Evolutionary conservation across 768 basidiomycete genomes (phyloP).

Genomic region (Auricularia auricula-judae): DNA sequence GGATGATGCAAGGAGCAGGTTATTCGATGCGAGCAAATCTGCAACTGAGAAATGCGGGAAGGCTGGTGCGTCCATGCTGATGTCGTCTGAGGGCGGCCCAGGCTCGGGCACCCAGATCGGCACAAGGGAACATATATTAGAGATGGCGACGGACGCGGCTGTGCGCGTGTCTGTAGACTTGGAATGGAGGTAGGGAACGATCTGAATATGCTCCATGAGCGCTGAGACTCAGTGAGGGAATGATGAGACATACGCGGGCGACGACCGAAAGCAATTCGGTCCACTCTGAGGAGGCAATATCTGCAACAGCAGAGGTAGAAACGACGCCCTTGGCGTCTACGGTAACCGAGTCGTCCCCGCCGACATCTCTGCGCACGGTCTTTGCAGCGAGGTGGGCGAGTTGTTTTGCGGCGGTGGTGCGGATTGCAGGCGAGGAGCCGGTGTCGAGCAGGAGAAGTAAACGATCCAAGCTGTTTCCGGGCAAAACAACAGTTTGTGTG

Average conservation of each 20-base stretch:
- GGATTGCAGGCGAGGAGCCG: constrained; percentile 80
- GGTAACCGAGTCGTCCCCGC: constrained; percentile 71
- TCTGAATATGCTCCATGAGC: constrained; percentile 30
- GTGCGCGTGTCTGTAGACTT: constrained; percentile 87
- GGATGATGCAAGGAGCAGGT: constrained; percentile 78
- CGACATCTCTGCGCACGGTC: constrained; percentile 72
- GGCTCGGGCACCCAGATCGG: constrained; percentile 66
- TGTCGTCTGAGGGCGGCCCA: constrained; percentile 19
- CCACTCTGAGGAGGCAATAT: constrained; percentile 51
- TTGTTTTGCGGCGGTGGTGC: constrained; percentile 94
- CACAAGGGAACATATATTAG: constrained; percentile 74
- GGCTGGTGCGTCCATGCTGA: constrained; percentile 31
- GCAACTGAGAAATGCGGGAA: constrained; percentile 70
- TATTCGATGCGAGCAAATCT: constrained; percentile 64
- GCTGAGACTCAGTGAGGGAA: not conserved
- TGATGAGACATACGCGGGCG: constrained; percentile 50
- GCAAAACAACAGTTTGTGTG: not conserved
- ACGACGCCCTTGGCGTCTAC: constrained; percentile 25
- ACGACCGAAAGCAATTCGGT: constrained; percentile 83
- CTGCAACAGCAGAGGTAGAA: constrained; percentile 39
- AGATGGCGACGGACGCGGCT: constrained; percentile 81
- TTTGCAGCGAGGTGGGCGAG: constrained; percentile 85
- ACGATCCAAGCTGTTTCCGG: constrained; percentile 70
- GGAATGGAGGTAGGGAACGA: constrained; percentile 83
- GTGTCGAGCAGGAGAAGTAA: constrained; percentile 92